Conservation (phyloP, 192 early-diverging fungal species). For the Podila minutissima region DNA sequence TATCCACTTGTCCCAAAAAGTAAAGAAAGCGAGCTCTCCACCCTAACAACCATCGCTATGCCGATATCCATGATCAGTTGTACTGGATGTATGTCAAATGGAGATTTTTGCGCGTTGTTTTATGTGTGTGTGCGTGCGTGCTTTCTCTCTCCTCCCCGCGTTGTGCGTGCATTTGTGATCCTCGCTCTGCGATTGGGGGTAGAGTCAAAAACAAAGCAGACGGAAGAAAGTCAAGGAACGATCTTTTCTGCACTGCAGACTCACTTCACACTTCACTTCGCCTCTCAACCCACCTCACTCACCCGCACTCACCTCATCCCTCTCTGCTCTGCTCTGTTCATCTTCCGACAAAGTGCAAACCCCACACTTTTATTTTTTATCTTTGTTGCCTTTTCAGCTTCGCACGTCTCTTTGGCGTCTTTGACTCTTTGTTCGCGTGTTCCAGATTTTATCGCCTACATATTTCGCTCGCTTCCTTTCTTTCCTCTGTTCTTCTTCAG, state of each 20-base stretch:
- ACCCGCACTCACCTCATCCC: neutral
- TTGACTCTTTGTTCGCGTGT: too few species aligned
- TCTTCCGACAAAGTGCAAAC: too few species aligned
- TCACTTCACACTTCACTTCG: too few species aligned
- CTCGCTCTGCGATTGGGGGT: too few species aligned
- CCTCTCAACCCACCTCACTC: neutral
- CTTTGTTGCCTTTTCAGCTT: too few species aligned
- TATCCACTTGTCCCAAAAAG: neutral
- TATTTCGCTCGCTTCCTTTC: neutral
- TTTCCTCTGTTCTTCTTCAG: neutral
- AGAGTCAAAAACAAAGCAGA: too few species aligned
- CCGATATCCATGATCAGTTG: neutral
- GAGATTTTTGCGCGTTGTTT: neutral
- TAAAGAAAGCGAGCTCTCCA: neutral
- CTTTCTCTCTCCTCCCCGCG: conserved; percentile 3
- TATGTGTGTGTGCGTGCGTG: neutral
- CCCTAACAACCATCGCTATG: neutral
- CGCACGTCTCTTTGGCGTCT: too few species aligned
- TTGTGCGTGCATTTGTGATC: neutral
- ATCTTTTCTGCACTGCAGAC: too few species aligned
- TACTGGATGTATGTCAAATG: neutral
- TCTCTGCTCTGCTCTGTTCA: neutral
- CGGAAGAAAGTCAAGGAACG: too few species aligned
- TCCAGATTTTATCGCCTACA: too few species aligned
- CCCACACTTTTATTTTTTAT: too few species aligned